These are phyloP conservation scores for Didymella keratinophila DNA, from an alignment of 2,329 filamentous ascomycete species.

Conservation along the genomic window DNA sequence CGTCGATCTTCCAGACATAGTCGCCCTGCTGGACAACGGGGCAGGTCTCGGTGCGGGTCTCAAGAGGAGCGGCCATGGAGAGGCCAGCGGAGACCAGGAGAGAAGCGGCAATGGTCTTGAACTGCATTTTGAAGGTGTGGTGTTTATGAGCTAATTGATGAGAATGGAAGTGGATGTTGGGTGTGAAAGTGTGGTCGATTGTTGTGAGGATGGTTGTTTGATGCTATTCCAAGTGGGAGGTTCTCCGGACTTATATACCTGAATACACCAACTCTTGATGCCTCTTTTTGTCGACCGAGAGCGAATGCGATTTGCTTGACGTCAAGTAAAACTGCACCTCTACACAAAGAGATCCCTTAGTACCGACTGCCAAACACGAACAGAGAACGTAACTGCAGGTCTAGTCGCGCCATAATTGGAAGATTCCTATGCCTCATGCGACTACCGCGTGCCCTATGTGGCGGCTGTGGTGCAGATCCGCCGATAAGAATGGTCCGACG, in stretches of 20 bases:
- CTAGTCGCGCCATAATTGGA: slow-evolving; percentile 5
- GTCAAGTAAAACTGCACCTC: slow-evolving; percentile 9
- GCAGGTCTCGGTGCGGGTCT: slow-evolving; percentile 17
- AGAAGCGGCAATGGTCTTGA: slow-evolving; percentile 26
- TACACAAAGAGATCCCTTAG: not conserved
- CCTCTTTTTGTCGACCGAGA: not conserved
- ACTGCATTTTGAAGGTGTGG: slow-evolving; percentile 28
- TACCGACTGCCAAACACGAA: slow-evolving; percentile 1
- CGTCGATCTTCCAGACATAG: slow-evolving; percentile 33
- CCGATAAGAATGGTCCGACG: not conserved
- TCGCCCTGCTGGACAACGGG: slow-evolving; percentile 21
- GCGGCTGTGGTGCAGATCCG: slow-evolving; percentile 9
- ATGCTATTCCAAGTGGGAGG: not conserved
- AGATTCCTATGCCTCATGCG: not conserved
- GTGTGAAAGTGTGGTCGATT: slow-evolving; percentile 5
- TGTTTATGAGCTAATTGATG: slow-evolving; percentile 5
- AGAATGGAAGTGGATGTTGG: not conserved
- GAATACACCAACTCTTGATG: not conserved
- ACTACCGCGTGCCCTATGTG: not conserved
- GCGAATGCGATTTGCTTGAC: slow-evolving; percentile 12
- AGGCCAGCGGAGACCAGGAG: slow-evolving; percentile 26
- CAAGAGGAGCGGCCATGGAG: slow-evolving; percentile 23
- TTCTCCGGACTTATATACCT: slow-evolving; percentile 8
- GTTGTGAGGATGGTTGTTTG: slow-evolving; percentile 15
- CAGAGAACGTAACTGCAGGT: slow-evolving; percentile 3